These are phyloP conservation scores for Paracoccidioides lutzii DNA, from an alignment of 2,329 filamentous ascomycete species.

Conservation along the genomic window DNA sequence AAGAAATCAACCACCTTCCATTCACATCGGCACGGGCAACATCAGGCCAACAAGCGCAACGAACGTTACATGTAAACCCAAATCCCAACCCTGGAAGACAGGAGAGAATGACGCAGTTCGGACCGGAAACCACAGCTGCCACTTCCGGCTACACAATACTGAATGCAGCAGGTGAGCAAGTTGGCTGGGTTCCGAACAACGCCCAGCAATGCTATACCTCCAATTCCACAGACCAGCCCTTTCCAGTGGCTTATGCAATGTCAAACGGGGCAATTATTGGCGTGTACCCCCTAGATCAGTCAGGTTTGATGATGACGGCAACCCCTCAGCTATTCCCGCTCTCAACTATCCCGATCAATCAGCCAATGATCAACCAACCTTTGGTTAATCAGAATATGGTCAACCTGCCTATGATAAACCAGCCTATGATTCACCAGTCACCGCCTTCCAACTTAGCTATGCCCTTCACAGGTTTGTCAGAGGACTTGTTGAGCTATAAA, in stretches of 20 bases:
- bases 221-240: background rate
- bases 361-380: background rate
- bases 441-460: background rate
- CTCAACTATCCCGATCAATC: background rate
- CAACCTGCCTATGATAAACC: background rate
- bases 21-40: background rate
- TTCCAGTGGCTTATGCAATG: background rate
- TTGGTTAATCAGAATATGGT: too few relatives aligned
- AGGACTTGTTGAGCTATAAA: constrained; percentile 11
- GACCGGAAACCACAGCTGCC: constrained; percentile 8
- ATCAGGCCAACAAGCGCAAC: constrained; percentile 2
- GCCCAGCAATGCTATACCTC: constrained; percentile 11
- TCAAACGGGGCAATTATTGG: background rate
- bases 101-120: background rate
- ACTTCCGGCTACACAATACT: constrained; percentile 8
- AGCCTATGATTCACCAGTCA: background rate
- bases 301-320: constrained; percentile 8
- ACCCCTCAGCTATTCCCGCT: constrained; percentile 7
- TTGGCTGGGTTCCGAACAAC: constrained; percentile 11
- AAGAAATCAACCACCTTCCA: background rate
- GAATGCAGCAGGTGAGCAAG: constrained; percentile 8
- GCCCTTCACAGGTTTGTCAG: constrained; percentile 4
- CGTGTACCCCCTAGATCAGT: background rate
- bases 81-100: background rate
- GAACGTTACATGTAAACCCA: background rate